Base-by-base conservation (phyloP, 345 rosid species). In the Bruguiera gymnorhiza region DNA sequence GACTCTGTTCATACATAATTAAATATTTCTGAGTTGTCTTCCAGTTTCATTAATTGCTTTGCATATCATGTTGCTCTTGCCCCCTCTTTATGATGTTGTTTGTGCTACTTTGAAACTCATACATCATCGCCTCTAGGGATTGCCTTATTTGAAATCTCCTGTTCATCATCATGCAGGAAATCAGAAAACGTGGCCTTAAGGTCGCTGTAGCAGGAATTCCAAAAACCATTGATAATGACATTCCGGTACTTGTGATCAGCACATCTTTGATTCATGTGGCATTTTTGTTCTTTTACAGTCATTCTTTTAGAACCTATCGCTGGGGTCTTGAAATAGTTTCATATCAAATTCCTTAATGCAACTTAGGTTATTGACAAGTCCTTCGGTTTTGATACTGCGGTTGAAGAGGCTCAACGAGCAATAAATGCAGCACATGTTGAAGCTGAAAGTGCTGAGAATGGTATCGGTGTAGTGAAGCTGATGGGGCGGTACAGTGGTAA, bases 381-480 rank as follows among this genome's bases (percentile, higher is more conserved):
- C 56, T 93, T 93, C 73, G 98, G 97, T 71, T 93, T 93, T 75
- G 96, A 93, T 79, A 84, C 93, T 82, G 91, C 96, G 48, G 97
- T 93, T 65, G 98, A 93, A 77, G 98, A 93, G 78, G 97, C 98
- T 74, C 98, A 93, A 71, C 95, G 98, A 67, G 93, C 97, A 66
- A 92, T 90, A 61, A 88, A 85, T 73, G 95, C 98, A 48, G 98
- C 98, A 11, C 98, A 90, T 74, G 95, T 92, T 60, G 98, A 92
- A 81, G 89, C 98, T 60, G 81, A 71, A 79, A 92, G 97, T 76
- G 66, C 62, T 39, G 91, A 84, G 75, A 87, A 92, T 53, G 95
- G 97, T 9, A 86, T 93, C 6, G 98, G 98, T 57, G 73, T 93
- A 67, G 98, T 90, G 79, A 93, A 90, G 87, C 84, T 93, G 60